These are phyloP conservation scores for Zygotorulaspora mrakii DNA, from an alignment of 1,139 yeast genomes.

Conservation along the genomic window DNA sequence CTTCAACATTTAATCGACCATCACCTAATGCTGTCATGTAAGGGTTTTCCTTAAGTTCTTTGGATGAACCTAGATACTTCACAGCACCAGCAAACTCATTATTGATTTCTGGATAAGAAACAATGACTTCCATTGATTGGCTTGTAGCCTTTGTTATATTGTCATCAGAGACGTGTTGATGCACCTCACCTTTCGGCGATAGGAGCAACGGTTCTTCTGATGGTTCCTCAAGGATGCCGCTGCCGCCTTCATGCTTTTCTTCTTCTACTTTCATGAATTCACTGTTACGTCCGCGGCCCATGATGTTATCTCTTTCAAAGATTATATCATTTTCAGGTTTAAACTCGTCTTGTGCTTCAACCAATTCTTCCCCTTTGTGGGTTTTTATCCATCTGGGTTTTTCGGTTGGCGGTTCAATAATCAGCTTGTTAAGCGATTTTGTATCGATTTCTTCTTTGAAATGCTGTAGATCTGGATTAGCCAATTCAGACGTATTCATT, in stretches of 20 bases:
- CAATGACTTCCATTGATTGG: slow-evolving; percentile 1
- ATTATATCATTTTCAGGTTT: slow-evolving; percentile 36
- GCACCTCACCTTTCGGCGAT: background rate
- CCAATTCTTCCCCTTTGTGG: slow-evolving; percentile 80
- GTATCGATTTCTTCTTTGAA: slow-evolving; percentile 70
- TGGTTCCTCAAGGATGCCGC: background rate
- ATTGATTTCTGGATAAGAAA: slow-evolving; percentile 14
- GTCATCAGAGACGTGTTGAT: background rate
- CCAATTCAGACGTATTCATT: slow-evolving; percentile 59
- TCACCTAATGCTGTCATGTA: slow-evolving; percentile 23
- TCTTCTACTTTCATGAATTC: background rate
- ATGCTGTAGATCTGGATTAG: slow-evolving; percentile 67
- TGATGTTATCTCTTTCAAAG: slow-evolving; percentile 21
- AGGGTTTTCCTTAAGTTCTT: slow-evolving; percentile 12
- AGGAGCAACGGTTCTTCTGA: background rate
- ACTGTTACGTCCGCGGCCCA: slow-evolving; percentile 11
- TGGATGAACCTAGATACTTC: slow-evolving; percentile 14
- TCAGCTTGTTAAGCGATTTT: slow-evolving; percentile 61
- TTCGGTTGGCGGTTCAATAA: slow-evolving; percentile 49
- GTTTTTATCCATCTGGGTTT: slow-evolving; percentile 69
- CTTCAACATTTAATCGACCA: slow-evolving; percentile 26
- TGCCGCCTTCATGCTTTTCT: background rate
- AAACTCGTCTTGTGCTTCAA: slow-evolving; percentile 50
- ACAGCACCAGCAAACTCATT: slow-evolving; percentile 12
- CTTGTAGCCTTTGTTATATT: background rate